Conservation (phyloP, 805 yeast genomes). For the Candida quercuum region DNA sequence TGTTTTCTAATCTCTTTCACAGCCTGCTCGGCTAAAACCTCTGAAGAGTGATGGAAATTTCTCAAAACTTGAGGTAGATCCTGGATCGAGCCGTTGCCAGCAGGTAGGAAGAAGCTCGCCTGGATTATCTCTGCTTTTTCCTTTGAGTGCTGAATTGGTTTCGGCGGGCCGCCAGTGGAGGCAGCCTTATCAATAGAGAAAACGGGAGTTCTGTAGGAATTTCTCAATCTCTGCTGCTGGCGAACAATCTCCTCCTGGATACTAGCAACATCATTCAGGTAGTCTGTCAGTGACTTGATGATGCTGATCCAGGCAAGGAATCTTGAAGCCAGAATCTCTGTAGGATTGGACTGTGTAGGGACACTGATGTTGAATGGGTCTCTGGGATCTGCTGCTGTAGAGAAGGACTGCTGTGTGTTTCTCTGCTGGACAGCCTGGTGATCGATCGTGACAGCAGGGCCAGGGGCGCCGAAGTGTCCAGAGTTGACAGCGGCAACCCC, state of each 20-base stretch:
- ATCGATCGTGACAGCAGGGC: too few relatives aligned
- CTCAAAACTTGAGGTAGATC: slow-evolving; percentile 72
- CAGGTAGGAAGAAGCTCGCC: slow-evolving; percentile 57
- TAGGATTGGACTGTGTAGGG: slow-evolving; percentile 68
- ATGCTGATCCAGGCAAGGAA: slow-evolving; percentile 84
- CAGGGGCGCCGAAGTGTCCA: too few relatives aligned
- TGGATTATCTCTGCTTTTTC: slow-evolving; percentile 11
- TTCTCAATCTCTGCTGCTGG: slow-evolving; percentile 75
- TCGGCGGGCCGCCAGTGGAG: slow-evolving; percentile 14
- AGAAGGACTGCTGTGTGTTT: slow-evolving; percentile 3
- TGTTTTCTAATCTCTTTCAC: slow-evolving; percentile 56
- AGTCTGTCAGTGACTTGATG: slow-evolving; percentile 66
- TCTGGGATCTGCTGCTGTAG: slow-evolving; percentile 33
- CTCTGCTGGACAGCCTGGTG: slow-evolving; percentile 8
- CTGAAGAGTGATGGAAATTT: slow-evolving; percentile 58
- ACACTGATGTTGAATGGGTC: slow-evolving; percentile 44
- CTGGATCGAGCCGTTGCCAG: slow-evolving; percentile 76
- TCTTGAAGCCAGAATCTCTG: slow-evolving; percentile 79
- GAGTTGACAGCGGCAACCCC: slow-evolving; percentile 6
- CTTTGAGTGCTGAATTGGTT: slow-evolving; percentile 25
- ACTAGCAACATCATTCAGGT: slow-evolving; percentile 72
- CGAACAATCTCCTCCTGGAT: slow-evolving; percentile 87
- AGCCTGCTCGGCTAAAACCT: slow-evolving; percentile 50
- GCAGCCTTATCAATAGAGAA: slow-evolving; percentile 11
- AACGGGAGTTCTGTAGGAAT: slow-evolving; percentile 53